Evolutionary conservation across 768 basidiomycete species (phyloP), one percentile per base, ranked within the genome.

Genomic region (Sporobolomyces roseus): DNA sequence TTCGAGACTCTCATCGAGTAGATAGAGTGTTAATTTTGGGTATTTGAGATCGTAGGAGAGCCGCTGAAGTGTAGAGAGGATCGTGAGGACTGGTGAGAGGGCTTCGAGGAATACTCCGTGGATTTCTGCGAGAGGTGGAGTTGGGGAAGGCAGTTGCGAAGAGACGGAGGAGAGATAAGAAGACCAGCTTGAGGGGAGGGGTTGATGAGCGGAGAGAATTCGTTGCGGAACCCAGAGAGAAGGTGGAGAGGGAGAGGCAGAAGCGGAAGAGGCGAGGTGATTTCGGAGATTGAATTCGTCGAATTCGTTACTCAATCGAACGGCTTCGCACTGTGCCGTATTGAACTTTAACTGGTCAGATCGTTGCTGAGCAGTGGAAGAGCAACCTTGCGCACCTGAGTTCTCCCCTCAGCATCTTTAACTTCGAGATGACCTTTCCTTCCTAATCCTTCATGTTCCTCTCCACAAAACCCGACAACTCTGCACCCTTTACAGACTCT

Each of bases 31-130:
- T 41, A 67, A 46, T 32, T 59, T 45, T 29, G 19, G 3, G 9
- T 27, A 9, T 25, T 8, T 4, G 6, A 25, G 16, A 30, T 46
- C 19, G n/a, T 33, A 35, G 17, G 14, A 43, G 48, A 56, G 32
- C 1, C n/a, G 36, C 2, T 48, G 23, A 23, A 68, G 61, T 13
- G 68, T 46, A 33, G 63, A n/a, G 38, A 65, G 63, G 21, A 61
- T 21, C n/a, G 68, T 65, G 23, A 70, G 30, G 29, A 61, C 60
- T 10, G 68, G 63, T 3, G 59, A 55, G 63, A 70, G 68, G 29
- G 52, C 27, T n/a, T 61, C 59, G n/a, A 65, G n/a, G 46, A 53
- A 65, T 35, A 58, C 29, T 27, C 58, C 59, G 53, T 55, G 56
- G 52, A 70, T 36, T 16, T 70, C 49, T 29, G 63, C 68, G 19